These are phyloP conservation scores for Tylopilus subfusipes DNA, from an alignment of 768 basidiomycete species.

Conservation along the genomic window DNA sequence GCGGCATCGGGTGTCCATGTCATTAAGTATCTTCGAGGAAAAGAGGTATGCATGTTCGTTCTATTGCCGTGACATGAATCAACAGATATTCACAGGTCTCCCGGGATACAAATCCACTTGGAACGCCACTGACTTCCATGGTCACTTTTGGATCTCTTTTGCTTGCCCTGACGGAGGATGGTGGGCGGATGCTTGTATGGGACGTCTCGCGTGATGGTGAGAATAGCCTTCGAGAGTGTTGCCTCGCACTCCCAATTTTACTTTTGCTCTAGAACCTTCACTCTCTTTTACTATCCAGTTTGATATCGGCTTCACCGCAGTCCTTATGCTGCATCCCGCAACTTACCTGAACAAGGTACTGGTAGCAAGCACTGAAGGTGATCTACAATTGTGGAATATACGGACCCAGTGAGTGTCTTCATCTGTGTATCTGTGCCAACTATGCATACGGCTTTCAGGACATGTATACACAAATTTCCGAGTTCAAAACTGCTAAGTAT, in stretches of 20 bases:
- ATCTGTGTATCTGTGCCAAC: neutral
- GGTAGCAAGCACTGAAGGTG: constrained; percentile 76
- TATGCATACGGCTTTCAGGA: constrained; percentile 40
- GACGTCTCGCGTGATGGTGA: constrained; percentile 58
- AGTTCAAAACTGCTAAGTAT: constrained; percentile 48
- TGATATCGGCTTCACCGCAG: constrained; percentile 82
- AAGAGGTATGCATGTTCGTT: constrained; percentile 55
- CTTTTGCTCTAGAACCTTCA: constrained; percentile 16
- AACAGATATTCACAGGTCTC: constrained; percentile 37
- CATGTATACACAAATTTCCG: constrained; percentile 78
- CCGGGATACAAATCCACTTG: constrained; percentile 63
- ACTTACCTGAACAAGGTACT: constrained; percentile 97
- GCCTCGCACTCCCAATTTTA: constrained; percentile 11
- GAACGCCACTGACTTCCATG: constrained; percentile 55
- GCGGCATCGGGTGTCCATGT: constrained; percentile 63
- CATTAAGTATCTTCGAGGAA: constrained; percentile 82
- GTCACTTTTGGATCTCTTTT: constrained; percentile 79
- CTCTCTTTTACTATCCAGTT: constrained; percentile 65
- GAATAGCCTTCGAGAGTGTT: constrained; percentile 13
- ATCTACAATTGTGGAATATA: constrained; percentile 92
- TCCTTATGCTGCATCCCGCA: constrained; percentile 81
- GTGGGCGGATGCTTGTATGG: constrained; percentile 76
- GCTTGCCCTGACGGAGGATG: constrained; percentile 76
- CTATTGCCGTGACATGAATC: neutral
- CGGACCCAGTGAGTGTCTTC: constrained; percentile 59